A percentile compares a stretch with the other conserved stretches of the same genome.
phyloP scores from a whole-genome alignment of 495 filamentous ascomycete species.

The Podospora didyma region DNA sequence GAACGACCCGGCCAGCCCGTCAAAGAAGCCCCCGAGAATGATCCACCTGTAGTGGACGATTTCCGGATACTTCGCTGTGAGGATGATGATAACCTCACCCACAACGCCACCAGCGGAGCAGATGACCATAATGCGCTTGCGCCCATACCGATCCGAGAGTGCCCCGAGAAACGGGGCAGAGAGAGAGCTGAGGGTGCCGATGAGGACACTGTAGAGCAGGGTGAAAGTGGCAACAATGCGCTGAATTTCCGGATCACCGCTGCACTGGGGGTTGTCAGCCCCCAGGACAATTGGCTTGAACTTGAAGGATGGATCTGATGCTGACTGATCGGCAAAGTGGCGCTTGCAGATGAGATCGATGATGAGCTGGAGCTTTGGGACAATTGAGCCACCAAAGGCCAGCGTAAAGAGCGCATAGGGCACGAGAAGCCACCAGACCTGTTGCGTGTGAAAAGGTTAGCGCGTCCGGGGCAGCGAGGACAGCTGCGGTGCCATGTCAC shows the following conservation, averaged over 20 bases:
- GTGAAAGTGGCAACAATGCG: conserved; percentile 70
- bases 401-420: conserved; percentile 74
- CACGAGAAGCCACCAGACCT: conserved; percentile 83
- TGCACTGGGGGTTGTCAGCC: conserved; percentile 68
- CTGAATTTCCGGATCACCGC: conserved; percentile 61
- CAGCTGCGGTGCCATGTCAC: not conserved
- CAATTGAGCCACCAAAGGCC: conserved; percentile 76
- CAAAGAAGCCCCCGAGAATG: conserved; percentile 66
- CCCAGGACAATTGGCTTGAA: conserved; percentile 63
- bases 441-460: not conserved
- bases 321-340: conserved; percentile 62
- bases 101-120: conserved; percentile 63
- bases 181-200: conserved; percentile 68
- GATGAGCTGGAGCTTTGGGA: conserved; percentile 78
- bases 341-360: conserved; percentile 74
- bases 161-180: conserved; percentile 77
- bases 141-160: conserved; percentile 84
- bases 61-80: conserved; percentile 71
- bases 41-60: conserved; percentile 66
- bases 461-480: not conserved
- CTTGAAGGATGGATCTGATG: conserved; percentile 53
- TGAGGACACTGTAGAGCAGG: conserved; percentile 65
- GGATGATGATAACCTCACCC: conserved; percentile 68
- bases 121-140: conserved; percentile 65
- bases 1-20: conserved; percentile 85